These are phyloP conservation scores for Epicoccum nigrum DNA, from an alignment of 2,329 filamentous ascomycete genomes.

Conservation along the genomic window DNA sequence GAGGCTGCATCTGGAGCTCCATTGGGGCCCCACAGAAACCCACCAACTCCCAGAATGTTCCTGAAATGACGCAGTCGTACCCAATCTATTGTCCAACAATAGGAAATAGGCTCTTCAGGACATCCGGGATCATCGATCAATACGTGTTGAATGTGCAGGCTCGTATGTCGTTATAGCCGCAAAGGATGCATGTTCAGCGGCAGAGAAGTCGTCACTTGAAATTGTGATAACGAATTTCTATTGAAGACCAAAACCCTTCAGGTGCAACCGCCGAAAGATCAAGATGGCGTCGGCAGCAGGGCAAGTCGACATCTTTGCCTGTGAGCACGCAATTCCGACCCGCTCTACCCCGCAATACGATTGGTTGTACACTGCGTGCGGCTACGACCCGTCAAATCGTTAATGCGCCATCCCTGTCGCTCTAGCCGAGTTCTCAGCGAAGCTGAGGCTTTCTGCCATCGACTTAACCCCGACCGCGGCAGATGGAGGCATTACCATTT, in stretches of 20 bases:
- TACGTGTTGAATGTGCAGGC: background rate
- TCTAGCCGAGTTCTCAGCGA: slow-evolving; percentile 32
- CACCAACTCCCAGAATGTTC: slow-evolving; percentile 9
- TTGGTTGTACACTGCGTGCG: slow-evolving; percentile 28
- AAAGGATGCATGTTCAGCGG: slow-evolving; percentile 2
- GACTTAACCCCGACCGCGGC: slow-evolving; percentile 19
- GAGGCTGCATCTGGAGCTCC: slow-evolving; percentile 14
- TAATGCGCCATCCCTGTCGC: slow-evolving; percentile 34
- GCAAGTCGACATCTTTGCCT: slow-evolving; percentile 40
- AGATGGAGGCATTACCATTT: slow-evolving; percentile 7
- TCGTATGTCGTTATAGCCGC: background rate
- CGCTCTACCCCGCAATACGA: slow-evolving; percentile 8
- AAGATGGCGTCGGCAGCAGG: slow-evolving; percentile 12
- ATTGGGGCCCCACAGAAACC: slow-evolving; percentile 9
- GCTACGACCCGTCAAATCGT: slow-evolving; percentile 28
- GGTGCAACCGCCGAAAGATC: slow-evolving; percentile 6
- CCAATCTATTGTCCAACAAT: background rate
- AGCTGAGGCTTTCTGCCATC: slow-evolving; percentile 21
- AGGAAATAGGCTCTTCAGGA: background rate
- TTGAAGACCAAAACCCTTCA: background rate
- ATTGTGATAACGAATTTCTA: slow-evolving; percentile 5
- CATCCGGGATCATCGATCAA: background rate
- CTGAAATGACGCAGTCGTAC: slow-evolving; percentile 14
- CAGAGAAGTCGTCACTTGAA: slow-evolving; percentile 9
- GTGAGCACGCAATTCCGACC: slow-evolving; percentile 44